Evolutionary conservation across 495 filamentous ascomycete genomes (phyloP), one percentile per base, ranked within the genome.

Genomic region (Bathelium albidoporum): DNA sequence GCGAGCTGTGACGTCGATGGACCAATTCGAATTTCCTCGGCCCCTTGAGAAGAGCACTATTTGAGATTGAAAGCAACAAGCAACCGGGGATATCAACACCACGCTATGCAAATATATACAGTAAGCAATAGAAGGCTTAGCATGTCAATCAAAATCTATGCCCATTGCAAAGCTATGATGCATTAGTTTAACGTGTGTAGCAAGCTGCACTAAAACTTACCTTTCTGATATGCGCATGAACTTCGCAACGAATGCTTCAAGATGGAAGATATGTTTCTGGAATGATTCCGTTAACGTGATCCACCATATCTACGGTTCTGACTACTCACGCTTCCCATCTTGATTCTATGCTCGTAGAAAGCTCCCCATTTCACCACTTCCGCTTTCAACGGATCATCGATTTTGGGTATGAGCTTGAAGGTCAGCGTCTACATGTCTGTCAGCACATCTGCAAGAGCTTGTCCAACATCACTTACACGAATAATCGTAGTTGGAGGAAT

Each of bases 211-310:
- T 20, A 1, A 29, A 53, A 67, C 79, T 59, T 71, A 87, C 83
- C 83, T 83, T 79, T 98, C 94, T 61, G 93, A 83, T 60, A 98
- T 86, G 67, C 93, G 83, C 91, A 98, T 97, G 73, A 96, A 93
- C 78, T 96, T 96, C 32, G 95, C 93, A 36, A 98, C 93, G 76
- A 97, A 98, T 26, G 94, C 94, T 78, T 98, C 94, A 0, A 98
- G 81, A 68, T 98, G 94, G 74, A 98, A 98, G 55, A 98, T 97
- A 28, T 92, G 87, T 83, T 98, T 98, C 80, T 86, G 59, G n/a
- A 12, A 14, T 24, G 9, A 1, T 18, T 16, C 24, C 34, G 20
- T 44, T 31, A 52, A 39, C 29, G 1, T 24, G 9, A 18, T 49
- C 7, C 31, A 16, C 4, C 5, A 22, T 22, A 31, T 12, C 18